Base-by-base conservation (phyloP, 495 filamentous ascomycete genomes). In the Penicillium alfredii region DNA sequence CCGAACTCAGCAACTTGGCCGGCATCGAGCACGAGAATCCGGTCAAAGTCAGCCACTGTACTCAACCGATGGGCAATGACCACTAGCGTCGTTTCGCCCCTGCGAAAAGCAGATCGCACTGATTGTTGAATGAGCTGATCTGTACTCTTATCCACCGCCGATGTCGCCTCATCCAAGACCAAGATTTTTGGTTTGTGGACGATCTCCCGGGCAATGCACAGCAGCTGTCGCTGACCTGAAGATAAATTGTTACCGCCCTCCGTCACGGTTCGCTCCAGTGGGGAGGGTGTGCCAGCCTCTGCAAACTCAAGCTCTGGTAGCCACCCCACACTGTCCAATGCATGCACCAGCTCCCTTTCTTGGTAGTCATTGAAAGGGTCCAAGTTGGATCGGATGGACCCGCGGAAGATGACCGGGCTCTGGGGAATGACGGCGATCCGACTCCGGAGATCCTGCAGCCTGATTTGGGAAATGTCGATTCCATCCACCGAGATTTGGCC, bases 161-260 rank as follows among this genome's bases (percentile, higher is more conserved):
- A 84, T 8, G 88, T 94, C 8, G 88, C 88, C 64, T 94, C 88
- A 56, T 94, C 88, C 80, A 92, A 86, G 36, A 94, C 75, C 3
- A 93, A 60, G 9, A 94, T 51, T 18, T 51, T 84, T 0, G 86
- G 83, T 12, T 72, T 64, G 56, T 80, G 87, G 43, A 95, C 74
- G 36, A 94, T 64, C 0, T 88, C 88, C 9, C 88, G 78, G 2
- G 88, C 88, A 8, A 95, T 76, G 48, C 84, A 92, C 30, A 94
- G 70, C 10, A 95, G 79, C 63, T 95, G 88, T 6, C 79, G 74
- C 54, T 95, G 88, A 16, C 88, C 88, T 66, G 92, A 87, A 2
- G 87, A 93, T 14, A 62, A 39, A 30, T 58, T 58, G 22, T 29
- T 4, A 6, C 58, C 55, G 14, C 38, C 39, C 12, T 53, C 43